Evolutionary conservation across 768 basidiomycete species (phyloP).

Genomic region (Mycena filopes): DNA sequence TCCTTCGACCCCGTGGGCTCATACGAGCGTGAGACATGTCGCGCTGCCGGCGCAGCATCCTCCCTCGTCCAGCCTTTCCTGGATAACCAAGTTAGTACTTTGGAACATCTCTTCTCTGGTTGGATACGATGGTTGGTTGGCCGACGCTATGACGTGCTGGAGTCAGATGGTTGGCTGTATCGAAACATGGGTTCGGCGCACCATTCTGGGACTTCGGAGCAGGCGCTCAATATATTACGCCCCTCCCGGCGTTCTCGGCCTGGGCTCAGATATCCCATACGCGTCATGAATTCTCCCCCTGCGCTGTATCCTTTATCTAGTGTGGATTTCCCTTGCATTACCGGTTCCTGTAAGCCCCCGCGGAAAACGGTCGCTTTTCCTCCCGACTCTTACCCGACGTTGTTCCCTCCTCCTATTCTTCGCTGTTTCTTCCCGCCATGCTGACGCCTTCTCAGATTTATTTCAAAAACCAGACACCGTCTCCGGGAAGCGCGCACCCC

Average conservation of each 20-base stretch:
- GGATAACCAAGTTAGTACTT: constrained; percentile 84
- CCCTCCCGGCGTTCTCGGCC: not conserved
- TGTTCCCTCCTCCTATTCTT: constrained; percentile 6
- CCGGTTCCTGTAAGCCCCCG: not conserved
- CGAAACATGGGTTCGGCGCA: too few relatives aligned
- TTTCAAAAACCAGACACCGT: constrained; percentile 92
- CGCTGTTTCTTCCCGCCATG: not conserved
- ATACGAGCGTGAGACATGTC: constrained; percentile 96
- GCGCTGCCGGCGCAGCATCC: constrained; percentile 95
- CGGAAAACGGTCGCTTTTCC: not conserved
- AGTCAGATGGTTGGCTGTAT: not conserved
- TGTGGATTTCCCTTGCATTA: not conserved
- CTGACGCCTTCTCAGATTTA: constrained; percentile 72
- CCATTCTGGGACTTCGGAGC: not conserved
- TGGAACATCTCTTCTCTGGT: constrained; percentile 6
- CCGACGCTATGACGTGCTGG: not conserved
- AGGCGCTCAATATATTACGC: not conserved
- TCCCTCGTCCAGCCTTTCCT: constrained; percentile 95
- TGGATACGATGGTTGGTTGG: not conserved
- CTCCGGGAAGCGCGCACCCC: constrained; percentile 69
- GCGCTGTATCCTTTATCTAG: not conserved
- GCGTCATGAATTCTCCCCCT: too few relatives aligned
- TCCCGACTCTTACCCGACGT: constrained; percentile 24
- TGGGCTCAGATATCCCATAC: not conserved
- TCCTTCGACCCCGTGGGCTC: constrained; percentile 99